Evolutionary conservation across 768 basidiomycete species (phyloP), one percentile per base, ranked within the genome.

Genomic region (Tricholoma flavovirens): DNA sequence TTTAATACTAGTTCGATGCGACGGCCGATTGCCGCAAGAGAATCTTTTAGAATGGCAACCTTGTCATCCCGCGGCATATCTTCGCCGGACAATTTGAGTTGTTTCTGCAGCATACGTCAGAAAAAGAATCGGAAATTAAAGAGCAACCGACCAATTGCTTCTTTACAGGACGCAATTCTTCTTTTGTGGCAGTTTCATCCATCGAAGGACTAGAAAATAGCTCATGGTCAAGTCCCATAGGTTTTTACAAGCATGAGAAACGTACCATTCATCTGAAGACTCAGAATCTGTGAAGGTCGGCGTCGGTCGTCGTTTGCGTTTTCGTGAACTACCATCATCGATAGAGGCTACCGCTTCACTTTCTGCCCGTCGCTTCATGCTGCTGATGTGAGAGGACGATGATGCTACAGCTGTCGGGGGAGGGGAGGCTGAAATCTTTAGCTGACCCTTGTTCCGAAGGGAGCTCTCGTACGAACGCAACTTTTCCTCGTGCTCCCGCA

Each of bases 281-380:
- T 89, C 92, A 2, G 94, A 95, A 67, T 94, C 93, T 0, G 96
- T 98, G 69, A 94, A 98, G 14, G 92, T 94, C 3, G 96, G 95
- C 5, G 95, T 97, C n/a, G 93, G 88, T 65, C 93, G 83, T 61
- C 93, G 84, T 71, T 98, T 96, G 67, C 88, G 83, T 71, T 93
- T 90, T 62, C 80, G 82, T 54, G 75, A 75, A 64, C 77, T 81
- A 57, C 76, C 73, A 57, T 89, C 87, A 69, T 90, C 88, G 49
- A 90, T 85, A 35, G 87, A 89, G 12, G 87, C 85, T 56, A 90
- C 84, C 17, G 88, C 88, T 74, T 91, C 88, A 62, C 90, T 93
- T 70, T 91, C 90, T 4, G 90, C 88, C 22, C 91, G 82, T 64
- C 87, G 82, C 73, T 88, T 90, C 63, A 84, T 66, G 65, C 74